phyloP scores from a whole-genome alignment of 345 rosid genomes.

The Eucalyptus globulus region DNA sequence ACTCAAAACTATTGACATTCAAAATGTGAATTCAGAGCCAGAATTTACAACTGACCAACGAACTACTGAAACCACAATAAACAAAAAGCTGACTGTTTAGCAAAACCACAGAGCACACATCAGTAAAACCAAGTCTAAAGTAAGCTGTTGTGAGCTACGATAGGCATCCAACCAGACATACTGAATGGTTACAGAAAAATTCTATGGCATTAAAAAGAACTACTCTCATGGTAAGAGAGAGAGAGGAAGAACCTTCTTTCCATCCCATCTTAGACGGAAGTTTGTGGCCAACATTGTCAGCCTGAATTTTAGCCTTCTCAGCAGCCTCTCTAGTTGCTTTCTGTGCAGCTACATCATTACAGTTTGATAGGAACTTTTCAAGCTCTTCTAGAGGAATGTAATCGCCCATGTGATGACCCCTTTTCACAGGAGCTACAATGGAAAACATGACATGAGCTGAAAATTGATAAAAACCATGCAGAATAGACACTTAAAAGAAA shows the following conservation, averaged over 20 bases:
- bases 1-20: not conserved
- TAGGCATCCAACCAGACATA: not conserved
- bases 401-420: constrained; percentile 99
- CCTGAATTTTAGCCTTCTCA: constrained; percentile 78
- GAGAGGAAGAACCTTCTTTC: constrained; percentile 73
- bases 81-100: not conserved
- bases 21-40: not conserved
- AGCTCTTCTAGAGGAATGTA: constrained; percentile 91
- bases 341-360: constrained; percentile 63
- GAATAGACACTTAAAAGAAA: not conserved
- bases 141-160: not conserved
- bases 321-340: constrained; percentile 62
- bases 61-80: not conserved
- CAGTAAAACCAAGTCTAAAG: not conserved
- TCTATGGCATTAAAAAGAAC: not conserved
- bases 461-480: not conserved
- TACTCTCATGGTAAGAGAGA: not conserved
- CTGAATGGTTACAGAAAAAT: not conserved
- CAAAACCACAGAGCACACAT: not conserved
- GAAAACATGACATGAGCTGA: not conserved
- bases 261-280: constrained; percentile 98
- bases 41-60: not conserved
- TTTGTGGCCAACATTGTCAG: constrained; percentile 92
- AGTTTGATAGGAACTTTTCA: constrained; percentile 76
- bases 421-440: constrained; percentile 23